Base-by-base conservation (phyloP, 192 early-diverging fungal genomes). In the Geranomyces variabilis region DNA sequence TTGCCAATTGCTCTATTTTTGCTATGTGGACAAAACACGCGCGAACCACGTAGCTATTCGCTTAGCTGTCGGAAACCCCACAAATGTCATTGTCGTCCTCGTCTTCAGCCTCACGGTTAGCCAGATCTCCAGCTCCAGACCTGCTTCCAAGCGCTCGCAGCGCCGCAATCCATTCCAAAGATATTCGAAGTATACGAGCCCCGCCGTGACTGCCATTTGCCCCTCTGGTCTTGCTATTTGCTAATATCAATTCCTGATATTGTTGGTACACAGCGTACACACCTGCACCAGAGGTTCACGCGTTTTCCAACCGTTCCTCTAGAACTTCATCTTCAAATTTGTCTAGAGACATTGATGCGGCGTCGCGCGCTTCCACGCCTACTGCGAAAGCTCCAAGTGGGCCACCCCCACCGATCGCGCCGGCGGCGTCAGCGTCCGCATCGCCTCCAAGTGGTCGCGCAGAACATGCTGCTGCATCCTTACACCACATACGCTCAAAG, bases 151-250 rank as follows among this genome's bases (percentile, higher is more conserved):
- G 49, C 0, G 61, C 60, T 0, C 15, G 36, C 15, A 46, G 61
- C 26, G 70, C 62, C 0, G 28, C 28, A 15, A 72, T 72, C 0
- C 70, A 72, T 34, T 21, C 43, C 36, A 41, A 41, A 19, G 64
- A 63, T 5, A 31, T 29, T 9, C 65, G 53, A 64, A 22, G 70
- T 72, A 46, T 41, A 3, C 36, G 10, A 41, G 10, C 28, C 55
- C 15, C 19, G 28, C 22, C 1, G 6, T 51, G 24, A 24, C 0
- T 48, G n/a, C n/a, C n/a, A n/a, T n/a, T n/a, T n/a, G n/a, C n/a
- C n/a, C n/a, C n/a, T n/a, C n/a, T n/a, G n/a, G n/a, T n/a, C n/a
- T n/a, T n/a, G n/a, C n/a, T n/a, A n/a, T n/a, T n/a, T n/a, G n/a
- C n/a, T n/a, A n/a, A n/a, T n/a, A n/a, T n/a, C n/a, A n/a, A n/a